Evolutionary conservation across 768 basidiomycete genomes (phyloP), one percentile per base, ranked within the genome.

Genomic region (Amanita subjunquillea): DNA sequence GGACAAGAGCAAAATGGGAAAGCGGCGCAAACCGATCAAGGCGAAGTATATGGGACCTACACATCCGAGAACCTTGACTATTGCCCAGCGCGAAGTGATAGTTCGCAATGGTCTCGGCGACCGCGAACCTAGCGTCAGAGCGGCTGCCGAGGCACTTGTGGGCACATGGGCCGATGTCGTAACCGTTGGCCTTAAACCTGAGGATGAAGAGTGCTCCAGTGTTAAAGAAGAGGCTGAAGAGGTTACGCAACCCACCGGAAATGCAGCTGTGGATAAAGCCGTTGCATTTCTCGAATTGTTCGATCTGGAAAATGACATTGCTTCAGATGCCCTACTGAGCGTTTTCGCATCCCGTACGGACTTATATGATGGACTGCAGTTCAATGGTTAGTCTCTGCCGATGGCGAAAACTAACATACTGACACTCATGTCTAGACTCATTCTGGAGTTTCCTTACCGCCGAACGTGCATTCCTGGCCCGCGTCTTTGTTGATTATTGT

Each of bases 31-130:
- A 4, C 44, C 20, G 34, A 8, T 9, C n/a, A 45, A 37, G 17
- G 32, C 34, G 4, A 53, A 25, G 43, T 57, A 55, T 2, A 73
- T 82, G 44, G 80, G 80, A 1, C 67, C 76, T 2, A 75, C 81
- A 1, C 80, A 93, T 56, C 85, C 85, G 0, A 72, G 77, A 2
- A 72, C 72, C 3, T 70, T 97, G 37, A 78, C 76, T 2, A 80
- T 89, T 25, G 68, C 76, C 0, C 88, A 94, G 59, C 73, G 93
- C 9, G 87, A 91, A 59, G 69, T 78, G 22, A 78, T 95, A 44
- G 80, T 95, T 2, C 76, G 78, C 17, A 82, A 87, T 60, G 95
- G 95, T 2, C 72, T 97, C 2, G 84, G 88, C 0, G 95, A 97
- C 66, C 79, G 95, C 25, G 91, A 96, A 54, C 70, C 75, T 0